Base-by-base conservation (phyloP, 495 filamentous ascomycete species). In the Patellaria atrata region DNA sequence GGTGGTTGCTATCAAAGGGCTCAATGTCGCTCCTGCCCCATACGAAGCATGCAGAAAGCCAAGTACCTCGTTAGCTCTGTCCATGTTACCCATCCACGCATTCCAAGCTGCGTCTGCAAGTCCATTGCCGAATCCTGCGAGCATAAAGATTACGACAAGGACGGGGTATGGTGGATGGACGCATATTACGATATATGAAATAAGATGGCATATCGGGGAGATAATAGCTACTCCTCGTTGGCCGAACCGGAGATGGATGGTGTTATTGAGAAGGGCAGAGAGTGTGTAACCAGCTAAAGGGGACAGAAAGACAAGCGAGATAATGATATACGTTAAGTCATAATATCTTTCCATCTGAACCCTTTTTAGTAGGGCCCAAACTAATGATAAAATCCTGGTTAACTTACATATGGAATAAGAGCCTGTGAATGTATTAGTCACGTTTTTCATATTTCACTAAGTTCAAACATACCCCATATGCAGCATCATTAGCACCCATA, bases 401-500 rank as follows among this genome's bases (percentile, higher is more conserved):
- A 13, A 2, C 41, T n/a, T 45, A 56, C 54, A 44, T 58, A 57
- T 35, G 63, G 78, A 45, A 82, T 72, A 20, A 83, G 57, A 44
- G 78, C 68, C 70, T 77, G 31, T 8, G 19, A 41, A 9, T 4
- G 16, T 9, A 24, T 5, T 20, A 9, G 35, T 33, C 36, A 27
- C 29, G 23, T 17, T 9, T 14, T 14, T 22, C n/a, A 16, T 17
- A 10, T 16, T 7, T 16, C 2, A 22, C 9, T 19, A 9, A 18
- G 27, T 1, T 5, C 9, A 17, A 6, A 55, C 73, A 63, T 58
- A 82, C 79, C 27, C 82, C 82, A 44, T 77, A 78, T 1, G 78
- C 77, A 13, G 75, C 78, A 61, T 93, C 84, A 52, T 82, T 89
- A 47, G 71, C 65, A 5, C 84, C 84, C 71, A 89, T 75, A 4